A percentile compares a stretch with the other conserved stretches of the same genome.
phyloP scores from a whole-genome alignment of 2,329 filamentous ascomycete species.

The Tolypocladium tropicale region DNA sequence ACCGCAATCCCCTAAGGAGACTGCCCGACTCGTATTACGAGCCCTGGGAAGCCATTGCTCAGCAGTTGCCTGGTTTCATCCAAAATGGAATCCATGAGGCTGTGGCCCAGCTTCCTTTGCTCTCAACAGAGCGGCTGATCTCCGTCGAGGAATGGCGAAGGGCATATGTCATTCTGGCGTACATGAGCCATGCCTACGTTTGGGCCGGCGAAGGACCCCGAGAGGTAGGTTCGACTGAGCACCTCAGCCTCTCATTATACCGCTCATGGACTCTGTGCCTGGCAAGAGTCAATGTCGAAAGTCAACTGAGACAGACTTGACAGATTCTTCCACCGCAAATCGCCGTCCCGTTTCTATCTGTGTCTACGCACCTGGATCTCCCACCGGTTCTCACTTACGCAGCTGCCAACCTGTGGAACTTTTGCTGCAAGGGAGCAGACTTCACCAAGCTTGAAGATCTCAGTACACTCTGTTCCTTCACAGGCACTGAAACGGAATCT shows the following conservation, averaged over 20 bases:
- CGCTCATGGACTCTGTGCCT: not conserved
- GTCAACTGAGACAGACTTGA: not conserved
- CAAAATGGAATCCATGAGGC: conserved; percentile 51
- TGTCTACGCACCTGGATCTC: conserved; percentile 65
- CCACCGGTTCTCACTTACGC: conserved; percentile 86
- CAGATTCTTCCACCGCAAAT: conserved; percentile 63
- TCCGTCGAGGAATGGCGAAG: conserved; percentile 67
- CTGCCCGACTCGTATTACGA: conserved; percentile 65
- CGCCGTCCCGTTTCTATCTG: conserved; percentile 63
- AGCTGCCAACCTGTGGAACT: conserved; percentile 84
- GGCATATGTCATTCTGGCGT: conserved; percentile 69
- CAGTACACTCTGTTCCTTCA: conserved; percentile 71
- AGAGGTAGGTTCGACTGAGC: conserved; percentile 42
- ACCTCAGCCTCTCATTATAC: not conserved
- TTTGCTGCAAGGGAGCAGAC: conserved; percentile 42
- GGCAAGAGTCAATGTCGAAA: not conserved
- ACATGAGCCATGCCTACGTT: conserved; percentile 76
- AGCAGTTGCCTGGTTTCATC: conserved; percentile 59
- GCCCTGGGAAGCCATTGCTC: conserved; percentile 65
- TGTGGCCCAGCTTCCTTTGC: conserved; percentile 55
- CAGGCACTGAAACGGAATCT: conserved; percentile 78
- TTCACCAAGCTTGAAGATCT: conserved; percentile 61
- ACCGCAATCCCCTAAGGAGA: conserved; percentile 50
- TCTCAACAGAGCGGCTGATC: conserved; percentile 54
- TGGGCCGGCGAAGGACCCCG: conserved; percentile 73